Evolutionary conservation across 1,284 basidiomycete genomes (phyloP).

Genomic region (Paramarasmius palmivorus): DNA sequence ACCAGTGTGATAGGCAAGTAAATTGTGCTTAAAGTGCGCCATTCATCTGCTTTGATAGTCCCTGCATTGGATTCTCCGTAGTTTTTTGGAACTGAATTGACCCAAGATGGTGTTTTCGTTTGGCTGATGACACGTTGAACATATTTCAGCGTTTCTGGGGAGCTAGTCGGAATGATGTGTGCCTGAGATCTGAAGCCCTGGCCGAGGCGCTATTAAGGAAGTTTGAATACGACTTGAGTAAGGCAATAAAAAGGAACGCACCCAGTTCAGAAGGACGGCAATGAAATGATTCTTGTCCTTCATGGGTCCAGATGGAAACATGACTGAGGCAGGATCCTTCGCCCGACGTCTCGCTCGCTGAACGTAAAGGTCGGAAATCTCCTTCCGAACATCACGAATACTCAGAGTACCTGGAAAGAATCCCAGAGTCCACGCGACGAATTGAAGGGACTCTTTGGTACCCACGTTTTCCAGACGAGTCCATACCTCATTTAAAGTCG

Average conservation of each 20-base stretch:
- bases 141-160: conserved; percentile 11
- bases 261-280: not conserved
- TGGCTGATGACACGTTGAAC: conserved; percentile 26
- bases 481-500: not conserved
- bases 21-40: conserved; percentile 29
- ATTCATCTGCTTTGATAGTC: conserved; percentile 36
- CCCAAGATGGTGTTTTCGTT: conserved; percentile 29
- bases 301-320: not conserved
- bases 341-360: too few relatives aligned
- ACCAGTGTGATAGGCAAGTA: conserved; percentile 33
- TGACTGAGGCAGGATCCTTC: not conserved
- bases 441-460: not conserved
- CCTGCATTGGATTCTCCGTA: conserved; percentile 29
- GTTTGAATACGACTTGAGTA: not conserved
- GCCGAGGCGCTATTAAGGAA: not conserved
- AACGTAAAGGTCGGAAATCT: too few relatives aligned
- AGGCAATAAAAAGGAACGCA: not conserved
- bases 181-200: not conserved
- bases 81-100: conserved; percentile 29
- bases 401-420: not conserved
- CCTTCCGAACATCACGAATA: not conserved
- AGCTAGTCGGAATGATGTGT: not conserved
- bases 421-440: too few relatives aligned
- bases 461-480: not conserved
- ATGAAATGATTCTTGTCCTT: not conserved